Evolutionary conservation across 306 rosid genomes (phyloP), one percentile per base, ranked within the genome.

Genomic region (Phaseolus lunatus): DNA sequence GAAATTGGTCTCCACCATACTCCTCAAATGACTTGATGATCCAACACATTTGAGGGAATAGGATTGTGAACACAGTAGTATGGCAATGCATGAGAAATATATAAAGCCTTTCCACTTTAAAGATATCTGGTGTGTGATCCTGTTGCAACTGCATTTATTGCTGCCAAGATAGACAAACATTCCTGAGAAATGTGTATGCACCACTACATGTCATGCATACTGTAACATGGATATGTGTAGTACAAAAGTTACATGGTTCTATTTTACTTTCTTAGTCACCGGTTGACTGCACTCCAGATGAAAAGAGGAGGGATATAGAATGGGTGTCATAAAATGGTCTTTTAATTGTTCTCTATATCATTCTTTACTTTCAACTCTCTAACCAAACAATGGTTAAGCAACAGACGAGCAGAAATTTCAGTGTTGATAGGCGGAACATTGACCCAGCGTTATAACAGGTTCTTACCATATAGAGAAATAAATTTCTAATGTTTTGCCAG

Each of bases 91-190:
- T 61, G 20, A 63, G 45, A 61, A 61, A 16, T 70, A 13, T 9
- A 76, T 20, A 48, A 76, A 22, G 16, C 41, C 43, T 62, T 19
- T 59, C 47, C 43, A 35, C 48, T 27, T 44, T 20, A 8, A 19
- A 61, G 59, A 49, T 69, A 59, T 54, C 63, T 26, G 50, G 73
- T 33, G 73, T 47, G 12, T 9, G 48, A 50, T 70, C 39, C 61
- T 75, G 33, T 54, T 56, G 70, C 54, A 74, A 53, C 54, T 71
- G 69, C 50, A 82, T 63, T 76, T 70, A 76, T 44, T 61, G 78
- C 81, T 76, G 85, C 82, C 81, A 82, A 41, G 45, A 63, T 33
- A 75, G 62, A 77, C 41, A 69, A 69, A 8, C 53, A 50, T 70
- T 50, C 26, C 29, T 77, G 13, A 76, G 63, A 48, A 61, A 59